Percentiles rank a stretch among this genome's conserved stretches.
Conservation (phyloP, 129 eudicot genomes). For the Artemisia argyi region DNA sequence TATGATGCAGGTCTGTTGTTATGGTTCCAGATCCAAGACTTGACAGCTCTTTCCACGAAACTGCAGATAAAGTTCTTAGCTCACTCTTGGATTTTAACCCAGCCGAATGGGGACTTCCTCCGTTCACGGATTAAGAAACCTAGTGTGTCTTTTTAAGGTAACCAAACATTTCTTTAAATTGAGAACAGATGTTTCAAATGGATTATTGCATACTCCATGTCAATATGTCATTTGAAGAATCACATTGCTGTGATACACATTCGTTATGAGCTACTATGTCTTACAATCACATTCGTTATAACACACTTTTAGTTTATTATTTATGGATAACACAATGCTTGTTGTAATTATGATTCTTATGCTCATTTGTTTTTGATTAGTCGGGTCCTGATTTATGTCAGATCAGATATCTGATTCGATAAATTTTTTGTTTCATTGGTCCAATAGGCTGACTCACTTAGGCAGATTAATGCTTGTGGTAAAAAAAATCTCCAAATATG, state of each 20-base stretch:
- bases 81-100: constrained; percentile 85
- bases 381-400: no score
- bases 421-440: no score
- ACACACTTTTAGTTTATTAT: not conserved
- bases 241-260: constrained; percentile 8
- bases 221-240: constrained; percentile 1
- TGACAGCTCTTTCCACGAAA: constrained; percentile 66
- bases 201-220: constrained; percentile 4
- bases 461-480: no score
- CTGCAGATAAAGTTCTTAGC: constrained; percentile 73
- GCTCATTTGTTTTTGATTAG: not conserved
- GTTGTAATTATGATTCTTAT: not conserved
- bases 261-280: not conserved
- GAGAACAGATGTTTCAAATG: not conserved
- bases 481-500: no score
- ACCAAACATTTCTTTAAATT: not conserved
- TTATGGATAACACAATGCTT: not conserved
- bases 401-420: no score
- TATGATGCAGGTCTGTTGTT: constrained; percentile 65
- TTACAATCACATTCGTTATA: not conserved
- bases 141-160: constrained; percentile 6
- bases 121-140: constrained; percentile 43
- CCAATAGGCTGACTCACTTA: no score
- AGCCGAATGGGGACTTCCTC: constrained; percentile 85
- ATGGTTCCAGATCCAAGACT: constrained; percentile 99